phyloP scores from a whole-genome alignment of 2,329 filamentous ascomycete species.

The Fusarium multiceps region DNA sequence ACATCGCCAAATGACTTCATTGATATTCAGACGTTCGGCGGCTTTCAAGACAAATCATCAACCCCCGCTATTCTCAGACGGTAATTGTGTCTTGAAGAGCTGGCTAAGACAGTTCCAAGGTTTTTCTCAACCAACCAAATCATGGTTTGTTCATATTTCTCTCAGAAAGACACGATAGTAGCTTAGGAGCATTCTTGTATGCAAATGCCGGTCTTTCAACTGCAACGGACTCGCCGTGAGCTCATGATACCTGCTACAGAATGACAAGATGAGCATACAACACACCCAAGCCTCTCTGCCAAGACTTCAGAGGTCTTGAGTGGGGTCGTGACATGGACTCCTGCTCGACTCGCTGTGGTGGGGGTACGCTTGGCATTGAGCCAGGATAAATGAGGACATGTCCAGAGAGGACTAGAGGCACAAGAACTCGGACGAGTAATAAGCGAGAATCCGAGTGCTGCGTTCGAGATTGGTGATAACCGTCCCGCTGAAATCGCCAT shows the following conservation, averaged over 20 bases:
- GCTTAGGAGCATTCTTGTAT: neutral
- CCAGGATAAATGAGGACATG: slow-evolving; percentile 32
- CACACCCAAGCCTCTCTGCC: slow-evolving; percentile 32
- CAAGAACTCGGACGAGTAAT: slow-evolving; percentile 39
- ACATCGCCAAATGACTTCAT: neutral
- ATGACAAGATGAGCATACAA: slow-evolving; percentile 31
- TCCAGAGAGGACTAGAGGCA: slow-evolving; percentile 27
- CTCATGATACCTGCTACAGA: slow-evolving; percentile 11
- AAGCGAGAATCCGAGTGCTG: slow-evolving; percentile 43
- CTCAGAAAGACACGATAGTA: neutral
- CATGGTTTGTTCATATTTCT: neutral
- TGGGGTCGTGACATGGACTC: slow-evolving; percentile 35
- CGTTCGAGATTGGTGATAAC: slow-evolving; percentile 46
- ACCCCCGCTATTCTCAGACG: slow-evolving; percentile 19
- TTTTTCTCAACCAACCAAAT: neutral
- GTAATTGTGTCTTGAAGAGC: slow-evolving; percentile 13
- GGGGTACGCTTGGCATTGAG: slow-evolving; percentile 41
- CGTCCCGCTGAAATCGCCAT: slow-evolving; percentile 35
- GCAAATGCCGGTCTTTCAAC: neutral
- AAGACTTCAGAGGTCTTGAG: slow-evolving; percentile 41
- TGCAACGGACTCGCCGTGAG: slow-evolving; percentile 9
- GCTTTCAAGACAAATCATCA: slow-evolving; percentile 21
- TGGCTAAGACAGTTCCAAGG: slow-evolving; percentile 19
- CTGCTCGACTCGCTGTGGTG: slow-evolving; percentile 38
- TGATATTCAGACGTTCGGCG: neutral